Evolutionary conservation across 2,329 filamentous ascomycete species (phyloP), one percentile per base, ranked within the genome.

Genomic region (Sporothrix pseudoabietina): DNA sequence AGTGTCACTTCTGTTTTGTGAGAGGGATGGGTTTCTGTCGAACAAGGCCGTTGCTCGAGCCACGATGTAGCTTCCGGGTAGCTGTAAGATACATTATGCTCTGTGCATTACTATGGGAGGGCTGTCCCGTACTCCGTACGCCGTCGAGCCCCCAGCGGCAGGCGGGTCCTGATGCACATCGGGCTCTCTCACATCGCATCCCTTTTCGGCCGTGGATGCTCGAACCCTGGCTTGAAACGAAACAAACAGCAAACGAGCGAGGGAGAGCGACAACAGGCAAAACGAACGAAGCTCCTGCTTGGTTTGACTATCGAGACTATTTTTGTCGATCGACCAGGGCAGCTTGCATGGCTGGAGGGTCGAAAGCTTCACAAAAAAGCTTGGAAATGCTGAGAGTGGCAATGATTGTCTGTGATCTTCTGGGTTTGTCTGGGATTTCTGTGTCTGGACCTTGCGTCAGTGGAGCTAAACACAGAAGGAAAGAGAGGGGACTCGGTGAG

Each of bases 11-110:
- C 19, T 47, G 61, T 19, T 44, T 65, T 65, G 35, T 65, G 16
- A 54, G 44, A 68, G 44, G 10, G 26, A 47, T n/a, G 39, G 39
- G 16, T 19, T 41, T 61, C 35, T 32, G 30, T 32, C 16, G 41
- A 47, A 35, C 22, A 72, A 59, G 41, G 54, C 54, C 41, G 71
- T 72, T 72, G 66, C 71, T 73, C 65, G 66, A 73, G 65, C 55
- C 71, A 73, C 66, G 44, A 73, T 65, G 71, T 73, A 55, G 65
- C 71, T 73, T 73, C 47, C 19, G 55, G 54, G 35, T 47, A 32
- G 44, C 47, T 10, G 14, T 54, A 49, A 7, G 39, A 26, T 30
- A 35, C 4, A 35, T 26, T 26, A 10, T 44, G 47, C 22, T 32
- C 66, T 35, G 16, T 69, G 65, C 44, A 14, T 22, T 26, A 14